Base-by-base conservation (phyloP, 192 early-diverging fungal genomes). In the Phycomyces blakesleeanus region DNA sequence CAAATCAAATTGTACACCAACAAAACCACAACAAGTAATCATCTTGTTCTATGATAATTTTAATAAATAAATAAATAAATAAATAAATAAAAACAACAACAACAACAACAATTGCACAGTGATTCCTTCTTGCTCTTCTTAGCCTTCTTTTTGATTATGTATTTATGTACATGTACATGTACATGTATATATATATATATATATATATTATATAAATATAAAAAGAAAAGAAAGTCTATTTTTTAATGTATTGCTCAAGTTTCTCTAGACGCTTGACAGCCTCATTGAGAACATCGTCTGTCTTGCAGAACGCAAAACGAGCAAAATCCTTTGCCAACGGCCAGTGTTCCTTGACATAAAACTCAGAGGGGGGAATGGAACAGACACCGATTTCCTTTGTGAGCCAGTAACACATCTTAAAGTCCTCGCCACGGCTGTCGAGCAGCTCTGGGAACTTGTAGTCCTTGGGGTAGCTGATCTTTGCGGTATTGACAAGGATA, bases 231-330 rank as follows among this genome's bases (percentile, higher is more conserved):
- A 10, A 41, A 10, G 6, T 52, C 20, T 54, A 54, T 11, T 63
- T 54, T 38, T 59, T 63, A 52, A 85, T 87, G 56, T 76, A 87
- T 12, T 50, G 34, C 51, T 83, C 84, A 38, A 92, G 66, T 42
- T 78, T 81, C 54, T 80, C 72, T 37, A 97, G 74, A 52, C 87
- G 75, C 57, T 78, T 80, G 0, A 76, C 88, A 29, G 91, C 93
- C 8, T 83, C 80, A 8, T 93, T 83, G 25, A 98, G 65, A 27
- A 87, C 88, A 51, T 92, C 88, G 59, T 89, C 86, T 5, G 86
- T 91, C 77, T 98, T 98, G 80, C 94, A 96, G 65, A 93, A 98
- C 24, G 94, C 93, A 64, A 98, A 96, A 37, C 95, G 81, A 14
- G 89, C 89, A 66, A 87, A 87, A 64, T 91, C 66, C 38, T 88